Percentiles rank a stretch among this genome's conserved stretches.
Conservation (phyloP, 768 basidiomycete genomes). For the Lentinus brumalis region DNA sequence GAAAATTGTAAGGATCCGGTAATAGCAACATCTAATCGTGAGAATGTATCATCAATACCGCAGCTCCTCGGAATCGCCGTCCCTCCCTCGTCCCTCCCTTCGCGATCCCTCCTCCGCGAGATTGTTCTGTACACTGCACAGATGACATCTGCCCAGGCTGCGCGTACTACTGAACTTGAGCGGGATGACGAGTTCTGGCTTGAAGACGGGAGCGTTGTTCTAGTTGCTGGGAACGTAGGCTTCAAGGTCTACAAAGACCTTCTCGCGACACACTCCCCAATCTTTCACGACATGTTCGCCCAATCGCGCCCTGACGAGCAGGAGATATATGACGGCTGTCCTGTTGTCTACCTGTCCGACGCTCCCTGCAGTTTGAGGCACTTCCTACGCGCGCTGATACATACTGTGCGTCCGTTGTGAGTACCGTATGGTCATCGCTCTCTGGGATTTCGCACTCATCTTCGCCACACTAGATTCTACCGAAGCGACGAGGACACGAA, state of each 20-base stretch:
- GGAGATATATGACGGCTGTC: neutral
- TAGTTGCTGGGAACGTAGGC: neutral
- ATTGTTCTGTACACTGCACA: too few relatives aligned
- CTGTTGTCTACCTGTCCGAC: neutral
- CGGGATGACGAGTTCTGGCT: constrained; percentile 10
- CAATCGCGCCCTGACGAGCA: neutral
- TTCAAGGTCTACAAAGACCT: constrained; percentile 14
- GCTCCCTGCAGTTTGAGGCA: neutral
- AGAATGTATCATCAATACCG: too few relatives aligned
- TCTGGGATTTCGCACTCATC: neutral
- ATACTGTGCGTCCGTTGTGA: neutral
- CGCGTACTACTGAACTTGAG: too few relatives aligned
- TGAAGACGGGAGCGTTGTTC: constrained; percentile 14
- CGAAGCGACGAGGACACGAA: neutral
- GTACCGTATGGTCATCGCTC: neutral
- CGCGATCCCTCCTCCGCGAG: too few relatives aligned
- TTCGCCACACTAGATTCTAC: neutral
- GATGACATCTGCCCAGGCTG: too few relatives aligned
- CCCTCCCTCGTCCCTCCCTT: too few relatives aligned
- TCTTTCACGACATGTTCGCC: constrained; percentile 10
- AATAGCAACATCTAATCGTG: too few relatives aligned
- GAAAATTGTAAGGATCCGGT: too few relatives aligned
- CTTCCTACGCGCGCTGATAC: neutral
- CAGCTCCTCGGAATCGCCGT: too few relatives aligned
- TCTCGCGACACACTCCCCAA: constrained; percentile 5